Evolutionary conservation across 164 flowering plant species (phyloP), one percentile per base, ranked within the genome.

Genomic region (Akebia trifoliata): DNA sequence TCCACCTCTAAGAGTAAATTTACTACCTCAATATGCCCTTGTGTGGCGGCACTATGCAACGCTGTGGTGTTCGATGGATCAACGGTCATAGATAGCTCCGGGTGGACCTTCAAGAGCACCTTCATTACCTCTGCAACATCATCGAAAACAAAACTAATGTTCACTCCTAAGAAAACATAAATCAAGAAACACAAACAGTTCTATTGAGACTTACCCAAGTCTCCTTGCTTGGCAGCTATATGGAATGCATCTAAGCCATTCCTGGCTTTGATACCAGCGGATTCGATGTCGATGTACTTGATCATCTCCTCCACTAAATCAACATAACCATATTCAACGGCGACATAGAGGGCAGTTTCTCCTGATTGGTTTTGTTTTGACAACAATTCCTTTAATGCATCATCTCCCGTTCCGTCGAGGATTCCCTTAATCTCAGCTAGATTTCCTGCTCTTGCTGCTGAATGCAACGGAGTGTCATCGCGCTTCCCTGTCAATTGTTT

Each of bases 161-260:
- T 25, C 29, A 17, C 14, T 54, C 18, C 8, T 11, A 56, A 40
- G 30, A 10, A 17, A 20, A 50, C 21, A 39, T 24, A n/a, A 37
- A 47, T 30, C 17, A 43, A 57, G 22, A 63, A 35, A 46, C 5
- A 46, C 5, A 15, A 26, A 42, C 8, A 25, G 12, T 25, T 17
- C 9, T 15, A 14, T 10, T 9, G 24, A 56, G 25, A 32, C 65
- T 34, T 76, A 89, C 98, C 97, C 20, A 85, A 67, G 67, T 87
- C 85, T 25, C 97, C 97, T 84, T 86, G 97, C 66, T 85, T 90
- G 39, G 94, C 92, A 43, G 99, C 99, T 58, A 93, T 83, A 65
- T 90, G 99, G 62, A 93, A 79, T 0, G 99, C 97, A 64, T 93
- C 99, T 54, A 74, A 90, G 0, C 99, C 97, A 68, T 87, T 90